phyloP scores from a whole-genome alignment of 331 rosid genomes.

The Erythrophleum ivorense region DNA sequence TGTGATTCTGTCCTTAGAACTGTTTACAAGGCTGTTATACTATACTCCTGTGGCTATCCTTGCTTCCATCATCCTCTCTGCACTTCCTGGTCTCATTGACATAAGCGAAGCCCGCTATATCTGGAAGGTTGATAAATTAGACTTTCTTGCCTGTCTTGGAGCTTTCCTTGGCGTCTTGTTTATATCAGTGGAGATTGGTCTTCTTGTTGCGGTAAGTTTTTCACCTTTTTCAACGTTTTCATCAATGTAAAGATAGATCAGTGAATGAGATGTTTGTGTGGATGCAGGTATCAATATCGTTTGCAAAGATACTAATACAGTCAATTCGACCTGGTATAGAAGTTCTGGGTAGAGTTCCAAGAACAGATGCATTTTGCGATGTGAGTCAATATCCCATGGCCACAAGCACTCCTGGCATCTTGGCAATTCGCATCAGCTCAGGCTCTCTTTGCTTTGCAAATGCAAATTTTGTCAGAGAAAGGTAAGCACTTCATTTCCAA shows the following conservation, averaged over 20 bases:
- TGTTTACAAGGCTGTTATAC: conserved; percentile 72
- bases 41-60: conserved; percentile 85
- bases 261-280: neutral
- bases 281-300: conserved; percentile 75
- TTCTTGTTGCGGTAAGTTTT: conserved; percentile 69
- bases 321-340: conserved; percentile 80
- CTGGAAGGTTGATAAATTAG: conserved; percentile 86
- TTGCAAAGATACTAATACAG: conserved; percentile 73
- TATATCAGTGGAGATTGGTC: conserved; percentile 74
- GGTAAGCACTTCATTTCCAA: conserved; percentile 47
- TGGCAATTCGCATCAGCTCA: conserved; percentile 69
- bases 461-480: conserved; percentile 79
- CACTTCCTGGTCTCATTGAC: conserved; percentile 84
- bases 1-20: conserved; percentile 65
- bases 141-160: conserved; percentile 80
- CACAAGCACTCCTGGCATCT: conserved; percentile 61
- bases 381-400: conserved; percentile 84
- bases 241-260: neutral
- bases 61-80: conserved; percentile 86
- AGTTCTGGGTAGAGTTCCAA: conserved; percentile 72
- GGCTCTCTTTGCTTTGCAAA: conserved; percentile 87
- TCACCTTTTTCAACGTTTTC: neutral
- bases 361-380: conserved; percentile 72
- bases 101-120: conserved; percentile 59
- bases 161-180: conserved; percentile 86